phyloP scores from a whole-genome alignment of 2,329 filamentous ascomycete species.

The Setomelanomma holmii region DNA sequence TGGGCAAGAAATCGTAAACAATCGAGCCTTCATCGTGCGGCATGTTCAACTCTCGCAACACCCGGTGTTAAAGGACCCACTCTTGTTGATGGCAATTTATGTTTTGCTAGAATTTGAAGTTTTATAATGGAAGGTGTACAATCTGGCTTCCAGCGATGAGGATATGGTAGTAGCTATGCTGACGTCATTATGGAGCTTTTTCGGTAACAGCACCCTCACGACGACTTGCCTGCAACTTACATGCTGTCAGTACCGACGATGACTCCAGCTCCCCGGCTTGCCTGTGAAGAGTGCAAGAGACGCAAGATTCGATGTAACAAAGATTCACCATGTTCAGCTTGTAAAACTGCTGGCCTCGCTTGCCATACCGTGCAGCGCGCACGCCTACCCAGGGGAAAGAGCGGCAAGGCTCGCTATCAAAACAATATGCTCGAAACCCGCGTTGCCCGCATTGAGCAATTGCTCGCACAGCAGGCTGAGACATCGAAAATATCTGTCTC shows the following conservation, averaged over 20 bases:
- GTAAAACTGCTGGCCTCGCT: conserved; percentile 4
- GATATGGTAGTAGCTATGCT: too few species aligned
- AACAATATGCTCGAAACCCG: conserved; percentile 1
- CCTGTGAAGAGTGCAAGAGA: conserved; percentile 16
- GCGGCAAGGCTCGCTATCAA: conserved; percentile 3
- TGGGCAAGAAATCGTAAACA: too few species aligned
- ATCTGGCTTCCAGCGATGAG: too few species aligned
- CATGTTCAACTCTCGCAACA: too few species aligned
- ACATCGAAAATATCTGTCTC: not conserved
- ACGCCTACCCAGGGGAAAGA: conserved; percentile 16
- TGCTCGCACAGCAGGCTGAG: not conserved
- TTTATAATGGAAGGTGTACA: too few species aligned
- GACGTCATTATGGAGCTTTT: too few species aligned
- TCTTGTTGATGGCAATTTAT: too few species aligned
- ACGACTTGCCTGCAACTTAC: too few species aligned
- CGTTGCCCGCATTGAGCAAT: conserved; percentile 1
- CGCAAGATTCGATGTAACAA: conserved; percentile 20
- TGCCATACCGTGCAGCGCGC: conserved; percentile 18
- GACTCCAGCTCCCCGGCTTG: conserved; percentile 9
- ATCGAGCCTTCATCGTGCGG: too few species aligned
- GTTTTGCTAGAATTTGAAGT: too few species aligned
- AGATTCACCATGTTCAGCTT: conserved; percentile 15
- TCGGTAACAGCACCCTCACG: too few species aligned
- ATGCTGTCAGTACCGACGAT: conserved; percentile 1
- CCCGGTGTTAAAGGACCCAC: too few species aligned